Evolutionary conservation across 768 basidiomycete species (phyloP).

Genomic region (Tubosaeta brunneosetosa): DNA sequence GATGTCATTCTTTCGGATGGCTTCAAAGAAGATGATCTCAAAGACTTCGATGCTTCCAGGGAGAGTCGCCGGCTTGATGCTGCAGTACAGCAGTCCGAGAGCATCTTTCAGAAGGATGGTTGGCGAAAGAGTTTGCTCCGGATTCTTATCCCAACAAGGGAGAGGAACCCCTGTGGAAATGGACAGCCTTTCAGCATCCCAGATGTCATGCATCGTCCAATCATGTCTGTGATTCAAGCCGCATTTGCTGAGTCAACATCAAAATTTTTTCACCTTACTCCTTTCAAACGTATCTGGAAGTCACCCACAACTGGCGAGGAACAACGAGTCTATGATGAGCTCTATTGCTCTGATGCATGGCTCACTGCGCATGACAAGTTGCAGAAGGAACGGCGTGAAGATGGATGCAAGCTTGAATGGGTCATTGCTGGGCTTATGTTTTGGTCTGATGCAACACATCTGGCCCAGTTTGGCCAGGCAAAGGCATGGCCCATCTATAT

Average conservation of each 20-base stretch:
- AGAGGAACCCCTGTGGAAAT: constrained; percentile 6
- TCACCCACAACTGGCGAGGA: constrained; percentile 4
- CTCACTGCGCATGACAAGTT: constrained; percentile 18
- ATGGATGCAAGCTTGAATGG: constrained; percentile 13
- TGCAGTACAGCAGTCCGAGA: too few species aligned
- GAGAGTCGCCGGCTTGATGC: too few species aligned
- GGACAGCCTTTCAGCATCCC: constrained; percentile 20
- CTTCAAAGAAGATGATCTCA: too few species aligned
- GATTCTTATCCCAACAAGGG: constrained; percentile 30
- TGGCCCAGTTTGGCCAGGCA: constrained; percentile 13
- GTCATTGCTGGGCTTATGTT: constrained; percentile 18
- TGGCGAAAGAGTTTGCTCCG: too few species aligned
- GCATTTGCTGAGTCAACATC: constrained; percentile 6
- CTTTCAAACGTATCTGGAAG: constrained; percentile 22
- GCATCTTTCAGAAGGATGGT: too few species aligned
- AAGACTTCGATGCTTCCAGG: too few species aligned
- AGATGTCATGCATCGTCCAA: constrained; percentile 23
- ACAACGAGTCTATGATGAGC: constrained; percentile 18
- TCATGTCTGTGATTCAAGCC: constrained; percentile 12
- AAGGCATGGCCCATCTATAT: constrained; percentile 5
- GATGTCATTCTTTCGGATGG: too few species aligned
- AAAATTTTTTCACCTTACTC: constrained; percentile 22
- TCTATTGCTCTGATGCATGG: constrained; percentile 24
- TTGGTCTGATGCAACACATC: constrained; percentile 18
- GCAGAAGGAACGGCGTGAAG: constrained; percentile 11